Conservation (phyloP, 495 filamentous ascomycete species). For the Penicillium waksmanii region DNA sequence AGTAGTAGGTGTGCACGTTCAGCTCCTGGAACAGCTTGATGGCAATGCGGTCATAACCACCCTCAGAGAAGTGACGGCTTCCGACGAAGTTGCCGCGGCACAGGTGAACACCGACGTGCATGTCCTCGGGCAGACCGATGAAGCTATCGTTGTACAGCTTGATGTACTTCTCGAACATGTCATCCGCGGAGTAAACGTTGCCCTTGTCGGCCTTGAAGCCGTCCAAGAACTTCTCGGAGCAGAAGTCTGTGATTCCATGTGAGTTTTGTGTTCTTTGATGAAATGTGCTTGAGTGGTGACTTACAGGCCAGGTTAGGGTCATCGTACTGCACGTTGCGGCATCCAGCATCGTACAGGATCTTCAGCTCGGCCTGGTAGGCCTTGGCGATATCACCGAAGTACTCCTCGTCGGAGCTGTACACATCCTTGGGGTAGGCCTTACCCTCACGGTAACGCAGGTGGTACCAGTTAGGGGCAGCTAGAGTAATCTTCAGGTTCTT, state of each 20-base stretch:
- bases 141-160: constrained; percentile 76
- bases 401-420: constrained; percentile 68
- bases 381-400: constrained; percentile 74
- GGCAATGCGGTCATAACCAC: constrained; percentile 80
- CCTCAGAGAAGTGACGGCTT: constrained; percentile 77
- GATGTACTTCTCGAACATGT: constrained; percentile 75
- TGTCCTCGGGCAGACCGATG: constrained; percentile 62
- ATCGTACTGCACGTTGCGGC: constrained; percentile 74
- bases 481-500: constrained; percentile 73
- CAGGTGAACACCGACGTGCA: constrained; percentile 77
- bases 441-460: constrained; percentile 72
- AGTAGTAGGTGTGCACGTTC: constrained; percentile 78
- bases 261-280: not conserved
- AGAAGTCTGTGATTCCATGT: constrained; percentile 61
- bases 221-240: constrained; percentile 71
- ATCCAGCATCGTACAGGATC: constrained; percentile 69
- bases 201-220: constrained; percentile 63
- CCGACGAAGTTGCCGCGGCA: constrained; percentile 83
- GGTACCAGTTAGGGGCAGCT: constrained; percentile 74
- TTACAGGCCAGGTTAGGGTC: constrained; percentile 77
- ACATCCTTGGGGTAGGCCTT: constrained; percentile 66
- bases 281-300: constrained; percentile 16
- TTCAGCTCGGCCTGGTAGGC: constrained; percentile 70
- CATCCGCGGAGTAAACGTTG: constrained; percentile 62
- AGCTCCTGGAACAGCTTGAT: constrained; percentile 77